Evolutionary conservation across 257 asterid genomes (phyloP).

Genomic region (Hygrophila difformis): DNA sequence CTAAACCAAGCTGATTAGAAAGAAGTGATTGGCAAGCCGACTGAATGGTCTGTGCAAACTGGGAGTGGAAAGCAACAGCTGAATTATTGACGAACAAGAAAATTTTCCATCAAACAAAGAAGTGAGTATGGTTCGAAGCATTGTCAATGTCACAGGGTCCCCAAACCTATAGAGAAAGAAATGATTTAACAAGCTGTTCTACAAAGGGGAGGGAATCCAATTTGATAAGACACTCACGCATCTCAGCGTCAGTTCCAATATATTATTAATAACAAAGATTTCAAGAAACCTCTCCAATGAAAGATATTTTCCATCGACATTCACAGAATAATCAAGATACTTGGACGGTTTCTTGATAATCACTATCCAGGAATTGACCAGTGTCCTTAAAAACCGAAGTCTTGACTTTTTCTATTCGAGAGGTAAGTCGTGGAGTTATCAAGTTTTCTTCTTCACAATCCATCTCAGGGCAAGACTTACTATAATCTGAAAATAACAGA

Average conservation of each 20-base stretch:
- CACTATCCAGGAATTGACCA: conserved; percentile 61
- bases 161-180: conserved; percentile 75
- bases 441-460: conserved; percentile 21
- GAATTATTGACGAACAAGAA: conserved; percentile 49
- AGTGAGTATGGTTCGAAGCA: conserved; percentile 48
- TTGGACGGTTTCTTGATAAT: conserved; percentile 42
- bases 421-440: conserved; percentile 22
- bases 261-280: conserved; percentile 40
- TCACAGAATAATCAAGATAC: conserved; percentile 24
- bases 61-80: conserved; percentile 72
- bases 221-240: conserved; percentile 44
- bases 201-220: conserved; percentile 57
- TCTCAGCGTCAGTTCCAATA: conserved; percentile 41
- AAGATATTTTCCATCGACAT: conserved; percentile 24
- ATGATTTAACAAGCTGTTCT: conserved; percentile 49
- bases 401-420: conserved; percentile 37
- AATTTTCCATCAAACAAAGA: conserved; percentile 52
- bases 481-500: conserved; percentile 36
- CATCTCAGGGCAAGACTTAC: conserved; percentile 21
- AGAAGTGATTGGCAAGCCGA: conserved; percentile 32
- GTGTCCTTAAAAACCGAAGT: conserved; percentile 39
- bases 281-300: conserved; percentile 61
- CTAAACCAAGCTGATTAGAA: conserved; percentile 49
- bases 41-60: conserved; percentile 40
- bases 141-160: conserved; percentile 57